These are phyloP conservation scores for Russula emetica DNA, from an alignment of 768 basidiomycete genomes.

Conservation along the genomic window DNA sequence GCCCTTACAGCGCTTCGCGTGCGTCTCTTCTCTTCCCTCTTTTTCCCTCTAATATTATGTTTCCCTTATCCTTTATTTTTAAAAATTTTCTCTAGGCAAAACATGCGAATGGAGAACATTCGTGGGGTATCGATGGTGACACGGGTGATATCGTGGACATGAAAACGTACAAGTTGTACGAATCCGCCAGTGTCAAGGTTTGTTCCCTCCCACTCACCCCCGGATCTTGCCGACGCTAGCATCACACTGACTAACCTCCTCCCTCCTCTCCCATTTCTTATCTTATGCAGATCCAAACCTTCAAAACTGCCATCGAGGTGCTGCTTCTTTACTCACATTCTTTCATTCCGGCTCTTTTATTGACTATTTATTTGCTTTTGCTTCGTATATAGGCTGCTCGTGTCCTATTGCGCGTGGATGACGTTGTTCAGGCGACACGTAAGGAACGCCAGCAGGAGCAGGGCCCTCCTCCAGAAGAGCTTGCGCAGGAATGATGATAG, in stretches of 20 bases:
- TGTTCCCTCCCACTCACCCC: neutral
- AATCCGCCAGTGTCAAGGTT: conserved; percentile 94
- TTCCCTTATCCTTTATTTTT: conserved; percentile 46
- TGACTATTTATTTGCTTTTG: conserved; percentile 11
- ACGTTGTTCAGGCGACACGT: conserved; percentile 85
- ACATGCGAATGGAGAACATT: conserved; percentile 84
- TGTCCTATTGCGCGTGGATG: conserved; percentile 88
- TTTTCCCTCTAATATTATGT: neutral
- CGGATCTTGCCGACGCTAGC: neutral
- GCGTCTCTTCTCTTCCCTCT: conserved; percentile 31
- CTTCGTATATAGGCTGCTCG: conserved; percentile 64
- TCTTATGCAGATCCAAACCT: conserved; percentile 70
- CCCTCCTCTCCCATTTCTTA: neutral
- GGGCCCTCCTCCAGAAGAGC: conserved; percentile 50
- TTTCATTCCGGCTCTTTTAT: neutral
- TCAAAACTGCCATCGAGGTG: conserved; percentile 96
- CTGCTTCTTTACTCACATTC: neutral
- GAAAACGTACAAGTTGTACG: conserved; percentile 90
- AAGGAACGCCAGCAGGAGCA: conserved; percentile 60
- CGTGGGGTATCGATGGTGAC: conserved; percentile 95
- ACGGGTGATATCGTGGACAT: conserved; percentile 95
- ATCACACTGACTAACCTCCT: neutral
- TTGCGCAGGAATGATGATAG: conserved; percentile 39
- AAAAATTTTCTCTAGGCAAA: conserved; percentile 66
- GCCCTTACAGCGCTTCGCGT: conserved; percentile 91